Evolutionary conservation across 192 early-diverging fungal species (phyloP).

Genomic region (Linnemannia zychae): DNA sequence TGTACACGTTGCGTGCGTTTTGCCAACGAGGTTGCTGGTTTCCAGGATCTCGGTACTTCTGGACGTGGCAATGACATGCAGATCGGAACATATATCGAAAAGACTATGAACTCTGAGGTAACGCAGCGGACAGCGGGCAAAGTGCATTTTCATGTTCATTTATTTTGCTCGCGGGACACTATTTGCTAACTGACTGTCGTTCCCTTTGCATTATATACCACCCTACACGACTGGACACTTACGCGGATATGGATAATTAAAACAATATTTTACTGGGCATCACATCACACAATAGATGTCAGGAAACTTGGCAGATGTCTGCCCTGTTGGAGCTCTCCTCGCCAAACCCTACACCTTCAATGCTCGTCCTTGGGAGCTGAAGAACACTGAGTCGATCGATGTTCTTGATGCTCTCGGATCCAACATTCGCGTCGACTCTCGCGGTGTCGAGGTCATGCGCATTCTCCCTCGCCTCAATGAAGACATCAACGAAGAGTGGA

Average conservation of each 20-base stretch:
- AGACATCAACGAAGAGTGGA: conserved; percentile 99
- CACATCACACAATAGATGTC: conserved; percentile 73
- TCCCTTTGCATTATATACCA: not conserved
- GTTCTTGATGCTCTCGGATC: conserved; percentile 95
- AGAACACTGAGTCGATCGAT: conserved; percentile 95
- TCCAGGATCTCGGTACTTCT: conserved; percentile 93
- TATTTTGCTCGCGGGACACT: not conserved
- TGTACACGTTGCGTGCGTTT: conserved; percentile 99
- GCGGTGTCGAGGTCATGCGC: conserved; percentile 98
- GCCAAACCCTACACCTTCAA: conserved; percentile 97
- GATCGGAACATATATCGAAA: conserved; percentile 96
- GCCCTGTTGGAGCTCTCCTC: conserved; percentile 98
- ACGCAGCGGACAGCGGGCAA: conserved; percentile 7
- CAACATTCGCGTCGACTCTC: conserved; percentile 96
- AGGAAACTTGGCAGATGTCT: conserved; percentile 97
- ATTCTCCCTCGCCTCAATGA: conserved; percentile 96
- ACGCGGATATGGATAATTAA: not conserved
- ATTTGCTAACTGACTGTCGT: not conserved
- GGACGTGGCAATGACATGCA: conserved; percentile 99
- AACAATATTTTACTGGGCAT: not conserved
- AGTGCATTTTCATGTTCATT: not conserved
- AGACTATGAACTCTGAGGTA: conserved; percentile 86
- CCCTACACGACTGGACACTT: not conserved
- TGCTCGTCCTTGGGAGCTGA: conserved; percentile 97
- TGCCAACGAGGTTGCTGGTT: conserved; percentile 97